These are phyloP conservation scores for Gyrodon lividus DNA, from an alignment of 768 basidiomycete species.

Conservation along the genomic window DNA sequence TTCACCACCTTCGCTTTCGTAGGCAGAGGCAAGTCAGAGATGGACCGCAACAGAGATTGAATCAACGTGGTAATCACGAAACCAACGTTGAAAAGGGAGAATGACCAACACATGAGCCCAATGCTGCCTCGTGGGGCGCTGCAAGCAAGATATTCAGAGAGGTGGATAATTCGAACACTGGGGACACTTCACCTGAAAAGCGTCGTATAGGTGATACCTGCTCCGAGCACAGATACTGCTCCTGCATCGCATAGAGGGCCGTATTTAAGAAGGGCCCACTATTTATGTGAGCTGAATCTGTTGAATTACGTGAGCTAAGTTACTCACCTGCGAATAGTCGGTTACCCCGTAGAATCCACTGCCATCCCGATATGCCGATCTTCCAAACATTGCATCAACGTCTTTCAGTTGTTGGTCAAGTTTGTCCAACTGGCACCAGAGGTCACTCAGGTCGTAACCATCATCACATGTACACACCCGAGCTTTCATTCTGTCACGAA, in stretches of 20 bases:
- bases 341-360: not conserved
- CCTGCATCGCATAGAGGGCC: not conserved
- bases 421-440: not conserved
- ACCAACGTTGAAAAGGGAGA: constrained; percentile 25
- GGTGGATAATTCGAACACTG: not conserved
- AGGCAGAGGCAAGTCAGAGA: not conserved
- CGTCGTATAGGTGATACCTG: constrained; percentile 25
- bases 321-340: not conserved
- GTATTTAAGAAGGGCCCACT: not conserved
- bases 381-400: not conserved
- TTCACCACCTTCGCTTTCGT: not conserved
- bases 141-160: not conserved
- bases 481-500: not conserved
- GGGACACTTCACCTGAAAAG: constrained; percentile 19
- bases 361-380: not conserved
- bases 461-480: not conserved
- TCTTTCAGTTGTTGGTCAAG: not conserved
- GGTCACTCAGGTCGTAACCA: not conserved
- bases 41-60: not conserved
- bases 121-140: constrained; percentile 21
- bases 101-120: constrained; percentile 25
- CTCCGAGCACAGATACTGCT: constrained; percentile 8
- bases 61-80: constrained; percentile 9
- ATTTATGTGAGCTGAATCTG: not conserved
- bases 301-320: not conserved